phyloP scores from a whole-genome alignment of 306 rosid species.

The Cucurbita pepo region DNA sequence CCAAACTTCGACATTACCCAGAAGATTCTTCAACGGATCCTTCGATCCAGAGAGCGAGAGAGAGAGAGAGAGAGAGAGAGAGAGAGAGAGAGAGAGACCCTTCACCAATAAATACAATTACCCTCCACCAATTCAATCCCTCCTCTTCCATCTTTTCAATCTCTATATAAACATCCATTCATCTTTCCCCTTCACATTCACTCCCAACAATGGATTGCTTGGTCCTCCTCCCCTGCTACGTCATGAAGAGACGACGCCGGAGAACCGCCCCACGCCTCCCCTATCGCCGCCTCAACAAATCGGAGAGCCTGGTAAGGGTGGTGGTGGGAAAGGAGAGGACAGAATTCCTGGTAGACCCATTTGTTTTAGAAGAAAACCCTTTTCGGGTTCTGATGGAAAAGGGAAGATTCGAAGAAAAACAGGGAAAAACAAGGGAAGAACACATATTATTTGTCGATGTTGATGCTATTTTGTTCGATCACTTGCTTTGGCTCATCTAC shows the following conservation, averaged over 20 bases:
- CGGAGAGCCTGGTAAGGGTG: constrained; percentile 39
- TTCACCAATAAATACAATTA: neutral
- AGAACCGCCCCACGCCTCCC: constrained; percentile 22
- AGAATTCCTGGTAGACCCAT: constrained; percentile 68
- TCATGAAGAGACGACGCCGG: constrained; percentile 34
- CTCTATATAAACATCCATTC: neutral
- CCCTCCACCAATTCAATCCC: neutral
- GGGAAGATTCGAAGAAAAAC: neutral
- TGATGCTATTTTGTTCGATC: constrained; percentile 83
- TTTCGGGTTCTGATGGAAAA: constrained; percentile 52
- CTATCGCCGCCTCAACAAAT: constrained; percentile 22
- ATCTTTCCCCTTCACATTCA: neutral
- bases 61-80: neutral
- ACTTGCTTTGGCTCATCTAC: constrained; percentile 74
- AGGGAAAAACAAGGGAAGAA: constrained; percentile 3
- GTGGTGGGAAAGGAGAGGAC: constrained; percentile 75
- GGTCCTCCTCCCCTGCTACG: constrained; percentile 53
- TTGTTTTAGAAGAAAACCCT: constrained; percentile 55
- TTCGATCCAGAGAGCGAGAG: too few relatives aligned
- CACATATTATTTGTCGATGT: constrained; percentile 49
- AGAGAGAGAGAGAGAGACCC: neutral
- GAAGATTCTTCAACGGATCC: neutral
- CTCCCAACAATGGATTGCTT: constrained; percentile 49
- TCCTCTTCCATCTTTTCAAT: neutral
- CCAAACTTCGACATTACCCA: neutral